phyloP scores from a whole-genome alignment of 208 protist genomes.

The Phytomonas sp. region DNA sequence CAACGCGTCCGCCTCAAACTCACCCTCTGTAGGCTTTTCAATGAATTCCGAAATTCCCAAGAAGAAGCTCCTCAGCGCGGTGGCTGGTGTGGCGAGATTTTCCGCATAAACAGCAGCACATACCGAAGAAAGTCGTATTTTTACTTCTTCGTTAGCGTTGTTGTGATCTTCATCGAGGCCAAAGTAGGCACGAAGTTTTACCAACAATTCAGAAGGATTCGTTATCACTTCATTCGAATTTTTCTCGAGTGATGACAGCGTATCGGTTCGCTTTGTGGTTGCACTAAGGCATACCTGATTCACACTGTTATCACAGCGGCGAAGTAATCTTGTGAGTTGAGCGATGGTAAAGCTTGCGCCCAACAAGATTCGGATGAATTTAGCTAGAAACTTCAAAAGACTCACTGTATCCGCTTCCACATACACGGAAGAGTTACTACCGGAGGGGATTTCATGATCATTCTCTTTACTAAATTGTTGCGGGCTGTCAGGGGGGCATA shows the following conservation, averaged over 20 bases:
- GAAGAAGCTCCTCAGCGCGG: neutral
- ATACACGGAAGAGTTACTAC: neutral
- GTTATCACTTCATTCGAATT: neutral
- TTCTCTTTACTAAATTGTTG: neutral
- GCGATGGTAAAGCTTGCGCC: neutral
- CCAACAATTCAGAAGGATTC: neutral
- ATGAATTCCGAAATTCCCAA: neutral
- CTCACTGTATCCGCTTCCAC: neutral
- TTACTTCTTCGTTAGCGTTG: neutral
- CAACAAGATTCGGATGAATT: neutral
- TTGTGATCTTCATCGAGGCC: neutral
- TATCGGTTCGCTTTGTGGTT: too few relatives aligned
- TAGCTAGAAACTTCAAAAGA: neutral
- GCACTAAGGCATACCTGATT: neutral
- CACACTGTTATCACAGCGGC: neutral
- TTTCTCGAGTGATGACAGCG: too few relatives aligned
- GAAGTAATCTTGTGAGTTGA: neutral
- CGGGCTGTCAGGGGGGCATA: neutral
- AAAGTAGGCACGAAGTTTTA: neutral
- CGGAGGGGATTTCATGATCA: neutral
- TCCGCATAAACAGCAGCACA: neutral
- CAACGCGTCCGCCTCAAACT: neutral
- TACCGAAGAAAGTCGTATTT: neutral
- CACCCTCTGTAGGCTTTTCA: too few relatives aligned
- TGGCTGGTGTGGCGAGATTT: neutral